Percentiles rank a stretch among this genome's conserved stretches.
phyloP scores from a whole-genome alignment of 108 stramenopile species.

The Nitzschia sp. region DNA sequence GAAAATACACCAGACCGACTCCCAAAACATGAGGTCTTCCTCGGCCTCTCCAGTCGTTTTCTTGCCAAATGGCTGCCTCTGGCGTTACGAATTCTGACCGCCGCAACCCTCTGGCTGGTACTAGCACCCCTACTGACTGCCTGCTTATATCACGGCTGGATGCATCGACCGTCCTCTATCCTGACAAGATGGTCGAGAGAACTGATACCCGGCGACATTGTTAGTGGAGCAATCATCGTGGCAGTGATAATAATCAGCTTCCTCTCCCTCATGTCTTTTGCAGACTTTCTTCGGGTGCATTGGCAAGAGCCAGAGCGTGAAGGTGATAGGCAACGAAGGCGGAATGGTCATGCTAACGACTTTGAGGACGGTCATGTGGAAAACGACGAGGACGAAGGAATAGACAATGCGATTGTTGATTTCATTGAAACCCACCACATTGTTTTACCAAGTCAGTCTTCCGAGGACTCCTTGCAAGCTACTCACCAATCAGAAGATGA shows the following conservation, averaged over 20 bases:
- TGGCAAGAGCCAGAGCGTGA: slow-evolving; percentile 44
- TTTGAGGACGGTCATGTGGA: slow-evolving; percentile 15
- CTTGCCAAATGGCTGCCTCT: slow-evolving; percentile 81
- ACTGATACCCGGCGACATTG: slow-evolving; percentile 57
- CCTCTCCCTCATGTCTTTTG: slow-evolving; percentile 91
- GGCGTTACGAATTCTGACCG: slow-evolving; percentile 54
- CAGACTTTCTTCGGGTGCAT: slow-evolving; percentile 89
- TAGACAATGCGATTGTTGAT: slow-evolving; percentile 17
- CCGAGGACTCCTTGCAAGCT: neutral
- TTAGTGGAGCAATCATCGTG: slow-evolving; percentile 80
- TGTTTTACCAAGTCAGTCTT: neutral
- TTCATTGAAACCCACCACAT: neutral
- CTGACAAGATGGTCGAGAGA: slow-evolving; percentile 48
- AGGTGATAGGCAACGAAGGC: neutral
- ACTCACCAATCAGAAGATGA: neutral
- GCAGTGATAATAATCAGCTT: slow-evolving; percentile 85
- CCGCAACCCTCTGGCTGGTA: slow-evolving; percentile 75
- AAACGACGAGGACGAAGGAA: slow-evolving; percentile 10
- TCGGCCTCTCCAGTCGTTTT: slow-evolving; percentile 63
- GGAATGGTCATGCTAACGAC: slow-evolving; percentile 20
- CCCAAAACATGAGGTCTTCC: slow-evolving; percentile 56
- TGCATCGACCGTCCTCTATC: slow-evolving; percentile 70
- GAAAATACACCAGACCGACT: slow-evolving; percentile 78
- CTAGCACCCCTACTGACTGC: slow-evolving; percentile 82
- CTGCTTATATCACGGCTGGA: slow-evolving; percentile 91